These are phyloP conservation scores for Durotheca rogersii DNA, from an alignment of 495 filamentous ascomycete genomes.

Conservation along the genomic window DNA sequence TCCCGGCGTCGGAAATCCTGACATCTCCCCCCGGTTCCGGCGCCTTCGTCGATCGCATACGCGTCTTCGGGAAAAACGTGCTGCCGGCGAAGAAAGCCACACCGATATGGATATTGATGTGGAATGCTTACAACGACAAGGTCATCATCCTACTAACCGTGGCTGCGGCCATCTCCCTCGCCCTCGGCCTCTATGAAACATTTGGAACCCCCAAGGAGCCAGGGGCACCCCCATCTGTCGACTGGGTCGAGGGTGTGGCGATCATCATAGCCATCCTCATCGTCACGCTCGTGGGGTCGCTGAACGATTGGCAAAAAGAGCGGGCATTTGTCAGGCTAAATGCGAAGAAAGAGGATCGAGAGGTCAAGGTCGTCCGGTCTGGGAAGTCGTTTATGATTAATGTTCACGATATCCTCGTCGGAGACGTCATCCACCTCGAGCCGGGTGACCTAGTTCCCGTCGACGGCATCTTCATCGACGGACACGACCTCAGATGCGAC, in stretches of 20 bases:
- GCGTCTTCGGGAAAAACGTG: slow-evolving; percentile 68
- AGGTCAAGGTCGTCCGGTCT: slow-evolving; percentile 73
- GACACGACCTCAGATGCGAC: slow-evolving; percentile 74
- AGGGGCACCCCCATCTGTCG: slow-evolving; percentile 56
- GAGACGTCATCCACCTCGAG: slow-evolving; percentile 80
- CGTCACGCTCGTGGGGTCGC: slow-evolving; percentile 65
- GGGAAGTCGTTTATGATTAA: slow-evolving; percentile 76
- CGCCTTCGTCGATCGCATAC: slow-evolving; percentile 56
- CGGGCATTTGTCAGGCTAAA: slow-evolving; percentile 69
- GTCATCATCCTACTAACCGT: slow-evolving; percentile 75
- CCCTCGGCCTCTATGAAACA: slow-evolving; percentile 66
- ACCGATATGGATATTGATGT: slow-evolving; percentile 67
- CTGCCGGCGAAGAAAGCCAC: slow-evolving; percentile 73
- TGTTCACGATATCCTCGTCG: slow-evolving; percentile 77
- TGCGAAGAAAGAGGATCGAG: slow-evolving; percentile 69
- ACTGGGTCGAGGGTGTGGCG: slow-evolving; percentile 77
- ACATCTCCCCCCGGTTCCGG: slow-evolving; percentile 13
- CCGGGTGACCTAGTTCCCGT: slow-evolving; percentile 87
- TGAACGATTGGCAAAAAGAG: slow-evolving; percentile 74
- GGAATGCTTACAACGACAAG: slow-evolving; percentile 84
- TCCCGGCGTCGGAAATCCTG: slow-evolving; percentile 10
- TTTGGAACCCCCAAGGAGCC: slow-evolving; percentile 44
- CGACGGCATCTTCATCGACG: slow-evolving; percentile 73
- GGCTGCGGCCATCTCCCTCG: slow-evolving; percentile 81
- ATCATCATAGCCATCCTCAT: slow-evolving; percentile 71